Evolutionary conservation across 345 rosid genomes (phyloP), one percentile per base, ranked within the genome.

Genomic region (Hibiscus mutabilis): DNA sequence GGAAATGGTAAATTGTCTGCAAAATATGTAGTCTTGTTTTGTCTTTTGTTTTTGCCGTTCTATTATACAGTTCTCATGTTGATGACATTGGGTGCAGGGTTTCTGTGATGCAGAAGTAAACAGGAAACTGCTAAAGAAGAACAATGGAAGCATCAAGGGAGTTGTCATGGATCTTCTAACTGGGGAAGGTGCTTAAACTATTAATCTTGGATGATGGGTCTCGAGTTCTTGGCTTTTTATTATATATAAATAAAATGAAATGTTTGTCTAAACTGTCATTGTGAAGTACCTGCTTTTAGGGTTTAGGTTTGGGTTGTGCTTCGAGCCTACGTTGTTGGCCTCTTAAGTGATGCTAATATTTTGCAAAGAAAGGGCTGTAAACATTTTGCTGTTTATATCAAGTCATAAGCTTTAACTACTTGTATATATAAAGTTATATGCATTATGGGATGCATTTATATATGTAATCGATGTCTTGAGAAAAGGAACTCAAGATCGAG

Each of bases 101-200:
- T 95, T 95, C 78, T 25, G 73, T 57, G 92, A 95, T 75, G 78
- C 74, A 12, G 90, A 86, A 68, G 83, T 74, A 78, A 95, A 92
- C 91, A 90, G 76, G 89, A 86, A 79, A 86, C 89, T 95, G 77
- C 82, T 95, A 79, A 80, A 86, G 96, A 95, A 95, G 86, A 95
- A 95, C 82, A 85, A 91, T 51, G 99, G 99, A 75, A 95, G 98
- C 75, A 92, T 92, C 82, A 90, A 82, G 81, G 80, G 90, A 1
- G 97, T 89, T 57, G 99, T 95, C 3, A 86, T 92, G 99, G 98
- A 95, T 82, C 93, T 92, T 33, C 88, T 95, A 37, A 75, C 89
- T 3, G 96, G 87, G 13, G 88, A 89, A 81, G 87, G 80, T 73
- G 85, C 80, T 51, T 89, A 77, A 49, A 49, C 5, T 73, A 60